These are phyloP conservation scores for Aspergillus eucalypticola DNA, from an alignment of 2,329 filamentous ascomycete species.

Conservation along the genomic window DNA sequence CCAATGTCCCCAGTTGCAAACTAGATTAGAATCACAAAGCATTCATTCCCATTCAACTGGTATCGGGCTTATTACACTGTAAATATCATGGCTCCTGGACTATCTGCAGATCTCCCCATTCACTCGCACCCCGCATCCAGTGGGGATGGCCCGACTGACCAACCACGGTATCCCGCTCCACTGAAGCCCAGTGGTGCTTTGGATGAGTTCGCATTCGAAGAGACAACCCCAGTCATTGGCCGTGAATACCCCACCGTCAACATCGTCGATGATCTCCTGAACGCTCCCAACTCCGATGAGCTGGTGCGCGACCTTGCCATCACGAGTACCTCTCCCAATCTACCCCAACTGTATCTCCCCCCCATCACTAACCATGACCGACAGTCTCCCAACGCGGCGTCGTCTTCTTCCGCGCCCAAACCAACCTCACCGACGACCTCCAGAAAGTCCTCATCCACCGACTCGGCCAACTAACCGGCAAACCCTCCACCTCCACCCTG, in stretches of 20 bases:
- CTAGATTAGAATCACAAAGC: background rate
- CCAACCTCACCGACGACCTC: slow-evolving; percentile 60
- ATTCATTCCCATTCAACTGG: too few species aligned
- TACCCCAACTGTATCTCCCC: background rate
- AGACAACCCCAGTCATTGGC: slow-evolving; percentile 46
- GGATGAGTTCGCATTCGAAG: slow-evolving; percentile 44
- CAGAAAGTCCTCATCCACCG: slow-evolving; percentile 65
- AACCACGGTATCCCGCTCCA: slow-evolving; percentile 17
- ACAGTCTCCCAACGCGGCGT: slow-evolving; percentile 68
- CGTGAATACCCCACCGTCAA: slow-evolving; percentile 44
- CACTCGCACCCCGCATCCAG: slow-evolving; percentile 1
- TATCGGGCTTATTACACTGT: background rate
- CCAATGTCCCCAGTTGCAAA: background rate
- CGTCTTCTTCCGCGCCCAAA: slow-evolving; percentile 68
- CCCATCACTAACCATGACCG: background rate
- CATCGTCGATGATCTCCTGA: slow-evolving; percentile 53
- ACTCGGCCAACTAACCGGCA: slow-evolving; percentile 61
- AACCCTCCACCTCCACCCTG: slow-evolving; percentile 58
- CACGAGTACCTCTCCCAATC: slow-evolving; percentile 51
- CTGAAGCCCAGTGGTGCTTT: slow-evolving; percentile 40
- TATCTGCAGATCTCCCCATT: background rate
- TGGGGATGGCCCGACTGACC: background rate
- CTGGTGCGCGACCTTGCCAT: slow-evolving; percentile 67
- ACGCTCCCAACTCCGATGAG: slow-evolving; percentile 63
- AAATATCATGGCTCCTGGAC: background rate